Conservation (phyloP, 345 rosid species). For the Camelina neglecta region DNA sequence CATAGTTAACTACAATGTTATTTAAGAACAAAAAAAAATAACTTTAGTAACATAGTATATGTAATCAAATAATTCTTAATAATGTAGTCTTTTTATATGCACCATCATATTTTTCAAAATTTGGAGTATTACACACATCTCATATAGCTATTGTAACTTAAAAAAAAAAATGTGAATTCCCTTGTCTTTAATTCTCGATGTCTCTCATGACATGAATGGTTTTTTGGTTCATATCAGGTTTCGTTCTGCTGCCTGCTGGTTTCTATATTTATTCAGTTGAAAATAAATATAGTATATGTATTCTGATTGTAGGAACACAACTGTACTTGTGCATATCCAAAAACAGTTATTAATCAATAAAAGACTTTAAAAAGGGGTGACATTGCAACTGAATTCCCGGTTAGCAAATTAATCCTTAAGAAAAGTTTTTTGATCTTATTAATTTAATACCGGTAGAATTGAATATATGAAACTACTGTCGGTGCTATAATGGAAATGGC, state of each 20-base stretch:
- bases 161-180: not conserved
- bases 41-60: too few relatives aligned
- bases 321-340: not conserved
- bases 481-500: slow-evolving; percentile 45
- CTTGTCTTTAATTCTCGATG: not conserved
- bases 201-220: not conserved
- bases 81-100: too few relatives aligned
- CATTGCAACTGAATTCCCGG: slow-evolving; percentile 9
- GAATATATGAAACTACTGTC: slow-evolving; percentile 25
- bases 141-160: too few relatives aligned
- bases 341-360: not conserved
- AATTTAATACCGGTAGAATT: not conserved
- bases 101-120: too few relatives aligned
- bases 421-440: not conserved
- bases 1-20: too few relatives aligned
- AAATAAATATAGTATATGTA: not conserved
- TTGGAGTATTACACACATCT: too few relatives aligned
- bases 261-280: not conserved
- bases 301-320: not conserved
- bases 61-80: too few relatives aligned
- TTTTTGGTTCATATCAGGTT: not conserved
- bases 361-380: not conserved
- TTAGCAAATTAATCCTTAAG: not conserved
- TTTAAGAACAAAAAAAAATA: too few relatives aligned
- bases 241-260: not conserved